These are phyloP conservation scores for Xylaria sp. DNA, from an alignment of 2,329 filamentous ascomycete species.

Conservation along the genomic window DNA sequence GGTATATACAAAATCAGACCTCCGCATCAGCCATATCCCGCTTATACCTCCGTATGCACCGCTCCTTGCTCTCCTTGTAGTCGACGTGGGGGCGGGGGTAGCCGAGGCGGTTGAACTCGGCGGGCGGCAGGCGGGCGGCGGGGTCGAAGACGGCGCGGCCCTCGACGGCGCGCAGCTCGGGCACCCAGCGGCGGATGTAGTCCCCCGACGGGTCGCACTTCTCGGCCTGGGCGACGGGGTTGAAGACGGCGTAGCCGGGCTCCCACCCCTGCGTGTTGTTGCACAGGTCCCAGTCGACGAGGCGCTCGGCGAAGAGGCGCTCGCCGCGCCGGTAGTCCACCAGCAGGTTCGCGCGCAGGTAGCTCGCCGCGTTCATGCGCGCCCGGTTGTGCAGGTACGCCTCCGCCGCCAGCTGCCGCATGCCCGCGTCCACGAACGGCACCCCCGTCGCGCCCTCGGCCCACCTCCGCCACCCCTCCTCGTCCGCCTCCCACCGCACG, in stretches of 20 bases:
- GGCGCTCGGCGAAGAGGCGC: conserved; percentile 64
- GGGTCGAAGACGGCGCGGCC: conserved; percentile 69
- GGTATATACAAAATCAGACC: no score
- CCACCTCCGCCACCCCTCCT: conserved; percentile 62
- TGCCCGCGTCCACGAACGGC: conserved; percentile 69
- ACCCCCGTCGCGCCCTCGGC: conserved; percentile 62
- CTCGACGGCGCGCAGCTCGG: conserved; percentile 59
- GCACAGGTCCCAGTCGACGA: conserved; percentile 65
- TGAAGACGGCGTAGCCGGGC: conserved; percentile 74
- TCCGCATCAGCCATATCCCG: conserved; percentile 33
- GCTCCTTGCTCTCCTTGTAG: conserved; percentile 60
- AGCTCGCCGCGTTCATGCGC: conserved; percentile 67
- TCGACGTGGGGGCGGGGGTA: conserved; percentile 67
- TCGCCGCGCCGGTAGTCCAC: conserved; percentile 69
- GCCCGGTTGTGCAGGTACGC: conserved; percentile 70
- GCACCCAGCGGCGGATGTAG: conserved; percentile 69
- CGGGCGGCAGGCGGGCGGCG: conserved; percentile 54
- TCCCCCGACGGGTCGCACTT: conserved; percentile 67
- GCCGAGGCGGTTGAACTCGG: conserved; percentile 54
- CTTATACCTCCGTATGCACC: conserved; percentile 66
- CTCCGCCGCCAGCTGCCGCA: conserved; percentile 61
- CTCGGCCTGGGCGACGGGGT: conserved; percentile 68
- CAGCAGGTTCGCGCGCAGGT: conserved; percentile 65
- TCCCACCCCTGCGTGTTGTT: conserved; percentile 70
- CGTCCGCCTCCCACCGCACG: conserved; percentile 67